Evolutionary conservation across 257 asterid species (phyloP).

Genomic region (Catharanthus roseus): DNA sequence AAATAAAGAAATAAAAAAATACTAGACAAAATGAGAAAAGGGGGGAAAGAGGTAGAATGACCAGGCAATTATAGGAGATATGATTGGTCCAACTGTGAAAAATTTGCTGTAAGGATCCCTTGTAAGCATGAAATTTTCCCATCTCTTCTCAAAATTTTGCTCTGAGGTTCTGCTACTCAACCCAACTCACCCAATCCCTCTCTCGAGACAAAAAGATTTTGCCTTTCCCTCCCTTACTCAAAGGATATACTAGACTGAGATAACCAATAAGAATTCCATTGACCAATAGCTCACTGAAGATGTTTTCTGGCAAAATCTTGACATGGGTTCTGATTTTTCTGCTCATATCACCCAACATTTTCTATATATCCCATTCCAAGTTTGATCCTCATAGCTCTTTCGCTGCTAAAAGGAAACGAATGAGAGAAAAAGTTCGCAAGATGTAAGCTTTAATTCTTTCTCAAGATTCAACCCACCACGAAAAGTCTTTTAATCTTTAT

Average conservation of each 20-base stretch:
- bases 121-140: background rate
- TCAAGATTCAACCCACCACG: background rate
- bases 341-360: conserved; percentile 36
- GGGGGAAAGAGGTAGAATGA: background rate
- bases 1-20: background rate
- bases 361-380: conserved; percentile 30
- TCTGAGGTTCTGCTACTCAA: background rate
- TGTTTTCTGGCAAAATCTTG: conserved; percentile 42
- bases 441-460: conserved; percentile 41
- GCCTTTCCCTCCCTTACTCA: background rate
- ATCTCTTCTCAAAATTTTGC: background rate
- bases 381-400: conserved; percentile 37
- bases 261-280: background rate
- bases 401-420: conserved; percentile 72
- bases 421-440: conserved; percentile 86
- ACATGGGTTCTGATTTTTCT: conserved; percentile 47
- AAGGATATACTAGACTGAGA: background rate
- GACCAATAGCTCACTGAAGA: background rate
- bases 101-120: conserved; percentile 11
- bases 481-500: background rate
- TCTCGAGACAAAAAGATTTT: background rate
- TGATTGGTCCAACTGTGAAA: conserved; percentile 21
- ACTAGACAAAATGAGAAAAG: too few species aligned
- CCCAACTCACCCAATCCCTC: background rate
- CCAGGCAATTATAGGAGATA: conserved; percentile 10